These are phyloP conservation scores for Pleurotus citrinopileatus DNA, from an alignment of 768 basidiomycete species.

Conservation along the genomic window DNA sequence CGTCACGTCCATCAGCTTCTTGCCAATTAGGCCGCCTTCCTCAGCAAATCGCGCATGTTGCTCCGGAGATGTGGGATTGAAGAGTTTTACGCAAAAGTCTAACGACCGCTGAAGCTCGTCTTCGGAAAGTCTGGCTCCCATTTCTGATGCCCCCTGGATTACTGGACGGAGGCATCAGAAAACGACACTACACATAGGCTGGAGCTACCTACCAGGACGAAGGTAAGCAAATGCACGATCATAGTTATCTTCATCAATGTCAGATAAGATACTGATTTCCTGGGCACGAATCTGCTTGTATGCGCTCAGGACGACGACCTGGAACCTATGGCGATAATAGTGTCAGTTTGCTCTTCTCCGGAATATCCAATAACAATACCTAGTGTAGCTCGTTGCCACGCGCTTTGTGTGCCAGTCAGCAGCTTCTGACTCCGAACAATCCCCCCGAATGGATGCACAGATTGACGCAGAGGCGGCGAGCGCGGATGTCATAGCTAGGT, in stretches of 20 bases:
- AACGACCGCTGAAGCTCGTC: slow-evolving; percentile 71
- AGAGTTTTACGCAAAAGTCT: slow-evolving; percentile 74
- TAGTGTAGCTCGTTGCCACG: slow-evolving; percentile 56
- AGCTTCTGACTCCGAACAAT: slow-evolving; percentile 45
- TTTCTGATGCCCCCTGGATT: slow-evolving; percentile 77
- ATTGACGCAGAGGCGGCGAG: slow-evolving; percentile 56
- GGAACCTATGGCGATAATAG: slow-evolving; percentile 40
- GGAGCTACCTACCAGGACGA: slow-evolving; percentile 45
- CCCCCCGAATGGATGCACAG: slow-evolving; percentile 49
- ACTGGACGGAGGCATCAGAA: slow-evolving; percentile 36
- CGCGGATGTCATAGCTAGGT: slow-evolving; percentile 60
- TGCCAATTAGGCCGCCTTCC: slow-evolving; percentile 9
- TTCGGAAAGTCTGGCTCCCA: slow-evolving; percentile 70
- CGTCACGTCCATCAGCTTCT: slow-evolving; percentile 52
- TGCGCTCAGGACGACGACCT: slow-evolving; percentile 69
- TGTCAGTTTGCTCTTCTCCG: not conserved
- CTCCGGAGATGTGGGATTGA: slow-evolving; percentile 66
- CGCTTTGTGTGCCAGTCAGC: slow-evolving; percentile 55
- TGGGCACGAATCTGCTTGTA: slow-evolving; percentile 72
- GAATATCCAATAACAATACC: slow-evolving; percentile 26
- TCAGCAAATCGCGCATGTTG: slow-evolving; percentile 41
- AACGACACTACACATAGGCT: not conserved
- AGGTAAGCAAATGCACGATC: slow-evolving; percentile 65
- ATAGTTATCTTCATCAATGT: slow-evolving; percentile 68
- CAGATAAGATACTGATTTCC: slow-evolving; percentile 50